Evolutionary conservation across 2,329 filamentous ascomycete genomes (phyloP).

Genomic region (Diaporthe amygdali): DNA sequence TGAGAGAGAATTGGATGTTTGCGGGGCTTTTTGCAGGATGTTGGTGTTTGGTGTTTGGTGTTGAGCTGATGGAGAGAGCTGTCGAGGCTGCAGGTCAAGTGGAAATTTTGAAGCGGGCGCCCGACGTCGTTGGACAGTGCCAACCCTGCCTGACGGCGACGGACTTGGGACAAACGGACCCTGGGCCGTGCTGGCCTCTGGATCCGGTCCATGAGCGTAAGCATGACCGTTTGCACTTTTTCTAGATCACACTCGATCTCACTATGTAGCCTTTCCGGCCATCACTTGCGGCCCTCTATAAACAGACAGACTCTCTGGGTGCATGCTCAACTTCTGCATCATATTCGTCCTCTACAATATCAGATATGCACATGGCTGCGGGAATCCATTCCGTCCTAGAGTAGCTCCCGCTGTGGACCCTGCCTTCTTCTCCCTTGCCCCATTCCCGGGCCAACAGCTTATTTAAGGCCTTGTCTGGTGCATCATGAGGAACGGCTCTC

Average conservation of each 20-base stretch:
- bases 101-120: conserved; percentile 20
- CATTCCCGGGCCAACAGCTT: background rate
- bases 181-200: background rate
- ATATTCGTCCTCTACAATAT: background rate
- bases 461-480: background rate
- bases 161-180: background rate
- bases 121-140: conserved; percentile 15
- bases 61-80: conserved; percentile 7
- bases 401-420: conserved; percentile 6
- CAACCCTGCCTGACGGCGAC: background rate
- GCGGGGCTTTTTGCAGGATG: conserved; percentile 6
- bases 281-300: background rate
- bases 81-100: conserved; percentile 52
- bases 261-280: background rate
- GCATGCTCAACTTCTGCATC: background rate
- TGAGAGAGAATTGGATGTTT: background rate
- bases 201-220: background rate
- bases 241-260: background rate
- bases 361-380: background rate
- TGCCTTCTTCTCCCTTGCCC: background rate
- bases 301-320: no score
- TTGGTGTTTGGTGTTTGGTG: conserved; percentile 8
- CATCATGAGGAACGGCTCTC: background rate
- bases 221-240: background rate
- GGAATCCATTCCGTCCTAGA: background rate